Evolutionary conservation across 306 rosid species (phyloP).

Genomic region (Erythrophleum fordii): DNA sequence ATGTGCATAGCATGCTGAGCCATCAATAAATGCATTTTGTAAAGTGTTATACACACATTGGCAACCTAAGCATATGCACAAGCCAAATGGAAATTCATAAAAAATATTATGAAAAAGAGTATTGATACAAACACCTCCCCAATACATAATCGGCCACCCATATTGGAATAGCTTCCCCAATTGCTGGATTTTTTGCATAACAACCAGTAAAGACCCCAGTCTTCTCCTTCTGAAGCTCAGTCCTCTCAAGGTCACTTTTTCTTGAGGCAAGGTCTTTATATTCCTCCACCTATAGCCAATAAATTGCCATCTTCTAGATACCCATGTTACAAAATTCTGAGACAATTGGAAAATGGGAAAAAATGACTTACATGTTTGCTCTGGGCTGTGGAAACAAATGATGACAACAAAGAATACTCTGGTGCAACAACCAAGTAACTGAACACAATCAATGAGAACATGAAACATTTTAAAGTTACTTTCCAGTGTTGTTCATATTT

Average conservation of each 20-base stretch:
- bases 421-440: constrained; percentile 96
- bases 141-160: constrained; percentile 99
- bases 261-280: constrained; percentile 75
- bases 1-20: constrained; percentile 32
- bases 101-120: constrained; percentile 4
- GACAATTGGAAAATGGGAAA: constrained; percentile 40
- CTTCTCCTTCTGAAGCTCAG: constrained; percentile 98
- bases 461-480: constrained; percentile 22
- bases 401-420: constrained; percentile 76
- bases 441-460: constrained; percentile 45
- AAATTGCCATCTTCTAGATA: constrained; percentile 47
- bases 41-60: not conserved
- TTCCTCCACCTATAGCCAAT: constrained; percentile 78
- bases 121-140: constrained; percentile 74
- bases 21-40: constrained; percentile 33
- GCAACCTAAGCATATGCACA: constrained; percentile 29
- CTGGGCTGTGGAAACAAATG: constrained; percentile 59
- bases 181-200: constrained; percentile 92
- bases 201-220: constrained; percentile 91
- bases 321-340: constrained; percentile 38
- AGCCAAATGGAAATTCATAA: constrained; percentile 14
- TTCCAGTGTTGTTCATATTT: constrained; percentile 27
- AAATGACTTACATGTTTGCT: constrained; percentile 62
- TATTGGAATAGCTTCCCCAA: constrained; percentile 81
- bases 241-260: constrained; percentile 98